A percentile compares a stretch with the other conserved stretches of the same genome.
phyloP scores from a whole-genome alignment of 495 filamentous ascomycete species.

The Hypoxylon lenormandii region DNA sequence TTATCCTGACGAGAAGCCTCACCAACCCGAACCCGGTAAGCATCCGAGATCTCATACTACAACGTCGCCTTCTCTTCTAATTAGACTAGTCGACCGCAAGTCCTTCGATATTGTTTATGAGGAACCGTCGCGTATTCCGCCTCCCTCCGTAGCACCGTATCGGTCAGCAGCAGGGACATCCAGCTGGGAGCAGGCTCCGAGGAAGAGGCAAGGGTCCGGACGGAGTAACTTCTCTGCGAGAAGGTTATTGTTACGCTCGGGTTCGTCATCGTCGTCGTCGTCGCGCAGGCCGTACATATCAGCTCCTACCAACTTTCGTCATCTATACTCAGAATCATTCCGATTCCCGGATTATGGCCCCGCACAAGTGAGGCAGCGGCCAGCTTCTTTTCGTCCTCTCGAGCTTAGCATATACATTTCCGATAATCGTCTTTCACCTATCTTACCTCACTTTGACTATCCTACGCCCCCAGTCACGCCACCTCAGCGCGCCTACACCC shows the following conservation, averaged over 20 bases:
- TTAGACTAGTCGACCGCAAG: constrained; percentile 21
- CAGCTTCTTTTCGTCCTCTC: constrained; percentile 71
- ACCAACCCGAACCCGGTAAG: constrained; percentile 42
- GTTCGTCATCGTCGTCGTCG: constrained; percentile 53
- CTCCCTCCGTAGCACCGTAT: constrained; percentile 51
- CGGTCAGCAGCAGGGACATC: constrained; percentile 46
- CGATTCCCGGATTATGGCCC: constrained; percentile 51
- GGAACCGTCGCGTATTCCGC: constrained; percentile 55
- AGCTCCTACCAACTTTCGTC: constrained; percentile 62
- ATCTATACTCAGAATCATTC: constrained; percentile 63
- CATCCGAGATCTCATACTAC: constrained; percentile 9
- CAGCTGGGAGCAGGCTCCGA: constrained; percentile 50
- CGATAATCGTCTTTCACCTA: constrained; percentile 73
- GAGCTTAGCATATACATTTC: constrained; percentile 79
- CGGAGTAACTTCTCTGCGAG: constrained; percentile 52
- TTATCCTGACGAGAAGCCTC: constrained; percentile 54
- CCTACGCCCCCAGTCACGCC: constrained; percentile 52
- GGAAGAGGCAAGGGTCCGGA: constrained; percentile 51
- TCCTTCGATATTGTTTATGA: constrained; percentile 54
- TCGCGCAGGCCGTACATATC: constrained; percentile 62
- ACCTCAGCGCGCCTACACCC: constrained; percentile 56
- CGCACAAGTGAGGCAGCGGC: constrained; percentile 47
- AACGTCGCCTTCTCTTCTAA: constrained; percentile 24
- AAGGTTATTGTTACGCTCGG: constrained; percentile 50
- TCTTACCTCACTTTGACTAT: constrained; percentile 64